Evolutionary conservation across 2,329 filamentous ascomycete species (phyloP), one percentile per base, ranked within the genome.

Genomic region (Trichophyton rubrum): DNA sequence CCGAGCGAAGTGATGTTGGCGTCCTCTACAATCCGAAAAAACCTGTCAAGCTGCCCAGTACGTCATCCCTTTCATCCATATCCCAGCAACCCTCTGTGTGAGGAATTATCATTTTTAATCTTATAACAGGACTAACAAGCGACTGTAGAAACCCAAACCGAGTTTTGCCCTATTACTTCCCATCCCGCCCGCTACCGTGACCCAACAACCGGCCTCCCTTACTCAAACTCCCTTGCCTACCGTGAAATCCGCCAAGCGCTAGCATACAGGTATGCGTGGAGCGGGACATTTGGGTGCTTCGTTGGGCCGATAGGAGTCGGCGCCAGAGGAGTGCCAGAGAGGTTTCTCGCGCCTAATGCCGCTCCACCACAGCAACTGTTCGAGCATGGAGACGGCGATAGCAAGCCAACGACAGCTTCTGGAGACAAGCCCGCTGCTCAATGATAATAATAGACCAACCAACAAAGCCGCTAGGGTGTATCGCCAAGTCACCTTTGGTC

Each of bases 151-250:
- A 75, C 70, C 63, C 74, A 68, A 60, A 73, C 71, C 63, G 76
- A 80, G 51, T 77, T 86, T 35, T 99, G 93, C 72, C 86, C 85
- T 56, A 91, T 97, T 69, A 96, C 90, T 0, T 87, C 86, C 68
- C 82, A 86, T 59, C 83, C 86, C 3, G 93, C 92, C 11, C 84
- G 84, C 60, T 97, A 95, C 73, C 83, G 85, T 24, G 93, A 99
- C 71, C 89, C 90, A 0, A 82, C 83, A 66, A 97, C 92, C 0
- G 88, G 89, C 0, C 79, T 97, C 15, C 84, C 86, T 0, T 99
- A 92, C 73, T 82, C 84, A 64, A 92, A 92, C 70, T 78, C 84
- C 49, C 82, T 86, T 64, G 91, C 90, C 0, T 96, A 90, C 74
- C 70, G 72, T 30, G 85, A 95, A 71, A 87, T 97, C 53, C 86